Evolutionary conservation across 2,329 filamentous ascomycete genomes (phyloP).

Genomic region (Fusarium sp.): DNA sequence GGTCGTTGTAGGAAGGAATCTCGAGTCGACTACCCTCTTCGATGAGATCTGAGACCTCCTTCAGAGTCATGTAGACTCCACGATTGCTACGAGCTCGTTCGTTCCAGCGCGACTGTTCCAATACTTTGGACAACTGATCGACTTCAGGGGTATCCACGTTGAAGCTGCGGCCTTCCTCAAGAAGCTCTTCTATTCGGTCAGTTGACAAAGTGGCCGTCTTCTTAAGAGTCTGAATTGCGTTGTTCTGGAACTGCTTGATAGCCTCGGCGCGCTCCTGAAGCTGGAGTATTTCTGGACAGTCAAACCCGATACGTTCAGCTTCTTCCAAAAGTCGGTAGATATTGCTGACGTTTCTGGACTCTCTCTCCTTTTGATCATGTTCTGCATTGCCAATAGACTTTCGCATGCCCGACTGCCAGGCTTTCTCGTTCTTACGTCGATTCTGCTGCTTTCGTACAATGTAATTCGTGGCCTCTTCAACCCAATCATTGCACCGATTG

Average conservation of each 20-base stretch:
- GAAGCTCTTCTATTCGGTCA: constrained; percentile 85
- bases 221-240: constrained; percentile 76
- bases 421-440: constrained; percentile 92
- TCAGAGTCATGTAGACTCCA: constrained; percentile 75
- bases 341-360: constrained; percentile 88
- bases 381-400: constrained; percentile 70
- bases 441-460: constrained; percentile 98
- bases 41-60: constrained; percentile 84
- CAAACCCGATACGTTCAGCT: constrained; percentile 89
- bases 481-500: constrained; percentile 96
- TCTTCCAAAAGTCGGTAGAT: constrained; percentile 86
- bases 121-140: constrained; percentile 80
- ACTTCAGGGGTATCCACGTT: constrained; percentile 93
- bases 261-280: constrained; percentile 86
- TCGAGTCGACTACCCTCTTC: constrained; percentile 80
- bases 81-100: constrained; percentile 77
- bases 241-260: constrained; percentile 85
- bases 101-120: constrained; percentile 91
- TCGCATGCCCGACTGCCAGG: constrained; percentile 78
- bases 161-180: constrained; percentile 90
- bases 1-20: constrained; percentile 83
- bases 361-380: constrained; percentile 82
- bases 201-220: constrained; percentile 73
- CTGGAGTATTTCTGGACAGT: constrained; percentile 89
- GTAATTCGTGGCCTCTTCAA: constrained; percentile 96